Percentiles rank a stretch among this genome's conserved stretches.
Evolutionary conservation across 1,284 basidiomycete species (phyloP).

Genomic region (Paramarasmius palmivorus): DNA sequence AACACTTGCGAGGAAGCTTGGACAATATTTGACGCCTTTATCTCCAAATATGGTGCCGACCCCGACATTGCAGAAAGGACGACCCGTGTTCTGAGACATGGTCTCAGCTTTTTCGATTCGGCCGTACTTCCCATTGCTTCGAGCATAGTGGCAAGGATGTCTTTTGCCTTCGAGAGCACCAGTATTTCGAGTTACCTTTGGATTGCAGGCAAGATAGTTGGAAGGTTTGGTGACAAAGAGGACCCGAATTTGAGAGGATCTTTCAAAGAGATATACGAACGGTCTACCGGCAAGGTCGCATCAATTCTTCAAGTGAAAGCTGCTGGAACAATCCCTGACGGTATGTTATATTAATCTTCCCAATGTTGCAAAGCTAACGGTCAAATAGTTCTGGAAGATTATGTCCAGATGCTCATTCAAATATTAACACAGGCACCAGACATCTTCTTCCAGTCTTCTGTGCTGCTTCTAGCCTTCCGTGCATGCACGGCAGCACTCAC

Average conservation of each 20-base stretch:
- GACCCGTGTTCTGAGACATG: slow-evolving; percentile 86
- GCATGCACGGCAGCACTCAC: slow-evolving; percentile 77
- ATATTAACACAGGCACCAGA: slow-evolving; percentile 73
- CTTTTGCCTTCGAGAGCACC: slow-evolving; percentile 76
- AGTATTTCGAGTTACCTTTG: slow-evolving; percentile 91
- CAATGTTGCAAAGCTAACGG: not conserved
- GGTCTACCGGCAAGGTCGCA: slow-evolving; percentile 71
- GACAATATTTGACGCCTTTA: slow-evolving; percentile 79
- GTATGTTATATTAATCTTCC: slow-evolving; percentile 40
- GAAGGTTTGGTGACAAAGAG: slow-evolving; percentile 70
- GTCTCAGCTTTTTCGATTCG: slow-evolving; percentile 79
- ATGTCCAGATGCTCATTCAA: slow-evolving; percentile 79
- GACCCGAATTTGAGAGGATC: slow-evolving; percentile 51
- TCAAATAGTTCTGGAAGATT: slow-evolving; percentile 91
- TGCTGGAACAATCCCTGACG: slow-evolving; percentile 79
- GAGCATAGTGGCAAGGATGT: slow-evolving; percentile 75
- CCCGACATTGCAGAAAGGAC: slow-evolving; percentile 84
- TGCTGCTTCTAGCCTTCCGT: slow-evolving; percentile 76
- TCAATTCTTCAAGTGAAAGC: slow-evolving; percentile 65
- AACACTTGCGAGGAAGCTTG: slow-evolving; percentile 83
- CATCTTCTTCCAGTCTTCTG: slow-evolving; percentile 74
- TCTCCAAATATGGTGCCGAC: slow-evolving; percentile 79
- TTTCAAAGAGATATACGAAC: slow-evolving; percentile 72
- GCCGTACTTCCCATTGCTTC: slow-evolving; percentile 71
- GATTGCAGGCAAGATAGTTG: slow-evolving; percentile 87